Conservation (phyloP, 352 stramenopile genomes). For the Globisporangium nunn region DNA sequence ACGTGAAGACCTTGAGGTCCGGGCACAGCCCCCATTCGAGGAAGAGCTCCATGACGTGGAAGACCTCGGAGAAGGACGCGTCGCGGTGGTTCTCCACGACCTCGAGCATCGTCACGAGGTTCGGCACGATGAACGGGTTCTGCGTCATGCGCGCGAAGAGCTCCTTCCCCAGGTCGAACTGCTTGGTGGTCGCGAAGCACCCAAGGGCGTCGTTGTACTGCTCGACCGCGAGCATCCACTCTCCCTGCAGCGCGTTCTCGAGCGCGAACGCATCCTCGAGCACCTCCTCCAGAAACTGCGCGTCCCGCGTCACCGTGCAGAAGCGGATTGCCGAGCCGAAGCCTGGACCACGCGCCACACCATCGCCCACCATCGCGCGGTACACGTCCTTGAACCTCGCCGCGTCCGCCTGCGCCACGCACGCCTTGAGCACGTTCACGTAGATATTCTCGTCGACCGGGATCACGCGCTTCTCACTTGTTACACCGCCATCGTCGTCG, state of each 20-base stretch:
- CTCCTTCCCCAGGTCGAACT: constrained; percentile 42
- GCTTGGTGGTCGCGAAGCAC: constrained; percentile 47
- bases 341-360: constrained; percentile 43
- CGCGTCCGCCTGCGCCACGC: constrained; percentile 24
- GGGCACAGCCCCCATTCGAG: constrained; percentile 44
- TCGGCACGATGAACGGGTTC: constrained; percentile 42
- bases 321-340: constrained; percentile 69
- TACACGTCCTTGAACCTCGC: constrained; percentile 50
- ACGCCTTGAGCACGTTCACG: constrained; percentile 68
- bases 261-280: constrained; percentile 42
- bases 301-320: constrained; percentile 38
- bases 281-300: constrained; percentile 49
- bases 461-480: neutral
- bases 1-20: constrained; percentile 73
- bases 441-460: constrained; percentile 72
- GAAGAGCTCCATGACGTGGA: constrained; percentile 64
- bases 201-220: constrained; percentile 78
- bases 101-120: constrained; percentile 74
- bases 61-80: constrained; percentile 52
- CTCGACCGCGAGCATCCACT: constrained; percentile 52
- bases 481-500: neutral
- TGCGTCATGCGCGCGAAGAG: constrained; percentile 57
- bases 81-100: constrained; percentile 68
- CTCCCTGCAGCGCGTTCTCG: constrained; percentile 30
- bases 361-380: constrained; percentile 35